Percentiles rank a stretch among this genome's conserved stretches.
These are phyloP conservation scores for Calocybe gangraenosa DNA, from an alignment of 768 basidiomycete species.

Conservation along the genomic window DNA sequence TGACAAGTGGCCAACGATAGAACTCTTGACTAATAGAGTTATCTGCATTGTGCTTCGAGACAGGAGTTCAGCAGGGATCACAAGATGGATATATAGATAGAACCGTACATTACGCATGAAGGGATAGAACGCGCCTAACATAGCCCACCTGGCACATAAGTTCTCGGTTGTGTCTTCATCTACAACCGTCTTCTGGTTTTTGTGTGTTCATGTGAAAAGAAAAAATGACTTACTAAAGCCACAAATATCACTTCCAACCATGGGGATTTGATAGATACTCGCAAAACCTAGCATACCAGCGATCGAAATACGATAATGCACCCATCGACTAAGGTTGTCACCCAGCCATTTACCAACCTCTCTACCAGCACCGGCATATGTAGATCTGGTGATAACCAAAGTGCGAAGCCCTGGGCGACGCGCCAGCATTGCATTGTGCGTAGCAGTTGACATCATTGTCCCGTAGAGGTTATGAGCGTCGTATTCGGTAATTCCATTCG, in stretches of 20 bases:
- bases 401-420: conserved; percentile 58
- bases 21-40: conserved; percentile 59
- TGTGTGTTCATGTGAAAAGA: not conserved
- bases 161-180: conserved; percentile 61
- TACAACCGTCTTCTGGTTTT: conserved; percentile 21
- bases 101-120: conserved; percentile 72
- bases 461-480: conserved; percentile 67
- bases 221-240: conserved; percentile 44
- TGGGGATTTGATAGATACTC: conserved; percentile 60
- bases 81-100: not conserved
- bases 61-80: not conserved
- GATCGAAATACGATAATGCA: conserved; percentile 54
- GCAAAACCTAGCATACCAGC: conserved; percentile 65
- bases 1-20: conserved; percentile 56
- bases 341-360: conserved; percentile 73
- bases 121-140: conserved; percentile 72
- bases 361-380: conserved; percentile 62
- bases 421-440: conserved; percentile 55
- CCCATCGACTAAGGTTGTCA: conserved; percentile 59
- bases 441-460: conserved; percentile 65
- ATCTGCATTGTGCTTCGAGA: conserved; percentile 50
- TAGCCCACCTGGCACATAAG: conserved; percentile 73
- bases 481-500: conserved; percentile 56
- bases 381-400: conserved; percentile 68
- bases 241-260: conserved; percentile 76